A percentile compares a stretch with the other conserved stretches of the same genome.
These are phyloP conservation scores for Penicillium bialowiezense DNA, from an alignment of 495 filamentous ascomycete species.

Conservation along the genomic window DNA sequence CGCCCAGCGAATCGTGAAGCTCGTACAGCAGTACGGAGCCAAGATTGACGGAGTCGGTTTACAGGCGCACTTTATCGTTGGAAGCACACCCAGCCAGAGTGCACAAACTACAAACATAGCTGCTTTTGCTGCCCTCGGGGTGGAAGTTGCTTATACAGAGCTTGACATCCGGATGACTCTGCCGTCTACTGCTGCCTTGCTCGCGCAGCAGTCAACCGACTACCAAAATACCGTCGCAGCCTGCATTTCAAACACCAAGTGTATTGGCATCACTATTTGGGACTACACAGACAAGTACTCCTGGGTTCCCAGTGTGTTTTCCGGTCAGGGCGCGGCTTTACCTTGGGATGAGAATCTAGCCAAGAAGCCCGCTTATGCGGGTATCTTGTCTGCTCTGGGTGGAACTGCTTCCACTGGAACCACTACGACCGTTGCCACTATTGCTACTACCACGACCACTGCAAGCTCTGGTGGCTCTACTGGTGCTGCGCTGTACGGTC, in stretches of 20 bases:
- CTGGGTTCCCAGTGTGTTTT: slow-evolving; percentile 58
- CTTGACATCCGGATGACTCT: slow-evolving; percentile 56
- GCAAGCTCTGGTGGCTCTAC: slow-evolving; percentile 19
- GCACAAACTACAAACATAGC: slow-evolving; percentile 48
- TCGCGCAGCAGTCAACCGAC: slow-evolving; percentile 54
- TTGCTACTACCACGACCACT: slow-evolving; percentile 26
- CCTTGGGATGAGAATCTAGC: slow-evolving; percentile 53
- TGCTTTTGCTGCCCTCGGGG: slow-evolving; percentile 46
- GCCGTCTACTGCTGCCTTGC: slow-evolving; percentile 44
- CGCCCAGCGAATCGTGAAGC: slow-evolving; percentile 49
- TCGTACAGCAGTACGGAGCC: slow-evolving; percentile 48
- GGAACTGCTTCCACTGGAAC: slow-evolving; percentile 18
- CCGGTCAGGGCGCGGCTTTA: slow-evolving; percentile 47
- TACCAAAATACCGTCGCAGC: slow-evolving; percentile 57
- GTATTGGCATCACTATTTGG: slow-evolving; percentile 70
- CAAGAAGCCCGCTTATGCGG: slow-evolving; percentile 57
- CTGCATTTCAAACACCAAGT: slow-evolving; percentile 54
- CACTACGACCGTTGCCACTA: slow-evolving; percentile 30
- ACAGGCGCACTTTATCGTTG: slow-evolving; percentile 60
- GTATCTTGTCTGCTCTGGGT: slow-evolving; percentile 32
- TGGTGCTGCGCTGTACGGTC: slow-evolving; percentile 42
- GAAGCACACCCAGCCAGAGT: slow-evolving; percentile 45
- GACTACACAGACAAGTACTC: slow-evolving; percentile 59
- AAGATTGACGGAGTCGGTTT: slow-evolving; percentile 66
- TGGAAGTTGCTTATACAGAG: slow-evolving; percentile 63